phyloP scores from a whole-genome alignment of 352 stramenopile species.

The Globisporangium heterothallicum region DNA sequence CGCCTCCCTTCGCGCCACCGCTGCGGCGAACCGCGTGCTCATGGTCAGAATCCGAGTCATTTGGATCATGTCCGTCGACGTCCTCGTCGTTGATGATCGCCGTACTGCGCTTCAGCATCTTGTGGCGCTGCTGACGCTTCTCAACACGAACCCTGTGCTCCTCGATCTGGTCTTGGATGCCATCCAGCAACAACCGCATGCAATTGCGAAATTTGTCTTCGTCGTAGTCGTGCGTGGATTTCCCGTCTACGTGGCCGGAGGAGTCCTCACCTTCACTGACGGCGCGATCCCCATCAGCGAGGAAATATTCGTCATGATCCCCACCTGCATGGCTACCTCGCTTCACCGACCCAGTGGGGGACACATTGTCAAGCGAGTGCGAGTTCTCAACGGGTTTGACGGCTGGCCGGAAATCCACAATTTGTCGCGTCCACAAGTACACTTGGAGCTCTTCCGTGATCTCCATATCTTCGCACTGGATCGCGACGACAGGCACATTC shows the following conservation, averaged over 20 bases:
- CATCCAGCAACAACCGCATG: slow-evolving; percentile 66
- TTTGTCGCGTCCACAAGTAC: slow-evolving; percentile 83
- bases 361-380: too few species aligned
- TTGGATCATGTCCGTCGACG: neutral
- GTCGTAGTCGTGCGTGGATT: slow-evolving; percentile 36
- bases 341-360: neutral
- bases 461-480: slow-evolving; percentile 78
- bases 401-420: slow-evolving; percentile 68
- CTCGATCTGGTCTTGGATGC: slow-evolving; percentile 81
- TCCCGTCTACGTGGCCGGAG: slow-evolving; percentile 11
- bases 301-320: slow-evolving; percentile 4
- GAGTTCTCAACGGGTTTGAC: slow-evolving; percentile 20
- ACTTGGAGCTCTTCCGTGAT: slow-evolving; percentile 82
- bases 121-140: slow-evolving; percentile 29
- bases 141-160: slow-evolving; percentile 52
- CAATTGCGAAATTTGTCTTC: slow-evolving; percentile 60
- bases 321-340: slow-evolving; percentile 13
- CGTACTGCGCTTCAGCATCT: slow-evolving; percentile 22
- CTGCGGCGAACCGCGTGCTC: slow-evolving; percentile 13
- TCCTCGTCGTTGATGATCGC: slow-evolving; percentile 10
- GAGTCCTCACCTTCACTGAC: too few species aligned
- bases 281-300: slow-evolving; percentile 1
- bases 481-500: slow-evolving; percentile 78
- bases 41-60: slow-evolving; percentile 19
- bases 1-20: slow-evolving; percentile 2